Evolutionary conservation across 2,329 filamentous ascomycete genomes (phyloP).

Genomic region (Thielaviopsis euricoi): DNA sequence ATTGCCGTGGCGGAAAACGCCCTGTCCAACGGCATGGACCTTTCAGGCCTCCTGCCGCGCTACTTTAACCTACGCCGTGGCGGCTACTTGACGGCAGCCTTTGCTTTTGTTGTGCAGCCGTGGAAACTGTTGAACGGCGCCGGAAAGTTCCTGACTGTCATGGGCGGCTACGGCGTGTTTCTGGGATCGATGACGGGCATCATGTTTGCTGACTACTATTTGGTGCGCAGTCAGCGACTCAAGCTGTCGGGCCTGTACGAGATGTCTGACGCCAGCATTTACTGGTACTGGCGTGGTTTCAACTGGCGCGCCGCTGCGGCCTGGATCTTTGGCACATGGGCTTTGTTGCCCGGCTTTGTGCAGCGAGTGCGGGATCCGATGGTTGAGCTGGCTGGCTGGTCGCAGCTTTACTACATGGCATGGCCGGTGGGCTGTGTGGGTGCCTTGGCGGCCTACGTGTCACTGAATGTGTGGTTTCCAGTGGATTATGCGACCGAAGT

Average conservation of each 20-base stretch:
- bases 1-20: conserved; percentile 11
- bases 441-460: conserved; percentile 13
- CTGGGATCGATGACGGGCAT: conserved; percentile 25
- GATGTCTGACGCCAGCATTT: conserved; percentile 21
- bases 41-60: conserved; percentile 9
- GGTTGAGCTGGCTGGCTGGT: conserved; percentile 15
- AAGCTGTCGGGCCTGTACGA: conserved; percentile 26
- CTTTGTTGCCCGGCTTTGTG: conserved; percentile 26
- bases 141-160: conserved; percentile 18
- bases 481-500: conserved; percentile 13
- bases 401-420: conserved; percentile 16
- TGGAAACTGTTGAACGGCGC: conserved; percentile 21
- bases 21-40: conserved; percentile 11
- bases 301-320: conserved; percentile 26
- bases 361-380: conserved; percentile 14
- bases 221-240: conserved; percentile 20
- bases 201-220: conserved; percentile 23
- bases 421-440: conserved; percentile 16
- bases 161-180: conserved; percentile 20
- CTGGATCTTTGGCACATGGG: conserved; percentile 25
- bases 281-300: conserved; percentile 24
- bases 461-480: conserved; percentile 13
- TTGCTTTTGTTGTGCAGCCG: conserved; percentile 9
- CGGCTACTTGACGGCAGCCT: conserved; percentile 5
- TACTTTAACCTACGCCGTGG: conserved; percentile 12